These are phyloP conservation scores for Gonium pectorale DNA, from an alignment of 139 green algal genomes.

Conservation along the genomic window DNA sequence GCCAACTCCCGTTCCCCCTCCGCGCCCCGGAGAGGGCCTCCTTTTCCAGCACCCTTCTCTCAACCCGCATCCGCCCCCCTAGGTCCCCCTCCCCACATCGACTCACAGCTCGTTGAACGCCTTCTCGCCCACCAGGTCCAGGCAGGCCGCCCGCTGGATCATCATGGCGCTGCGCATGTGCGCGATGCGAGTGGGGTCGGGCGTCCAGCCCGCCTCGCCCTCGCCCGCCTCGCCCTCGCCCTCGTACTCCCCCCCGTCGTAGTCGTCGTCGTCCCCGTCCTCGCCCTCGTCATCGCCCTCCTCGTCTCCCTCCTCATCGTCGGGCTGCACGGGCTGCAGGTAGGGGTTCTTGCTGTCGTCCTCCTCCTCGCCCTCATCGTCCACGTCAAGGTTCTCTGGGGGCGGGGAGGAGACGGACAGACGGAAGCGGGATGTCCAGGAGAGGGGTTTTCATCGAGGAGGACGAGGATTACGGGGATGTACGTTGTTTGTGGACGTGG, in stretches of 20 bases:
- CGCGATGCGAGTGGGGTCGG: slow-evolving; percentile 49
- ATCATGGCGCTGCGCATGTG: slow-evolving; percentile 59
- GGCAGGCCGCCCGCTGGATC: slow-evolving; percentile 60
- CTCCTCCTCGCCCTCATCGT: slow-evolving; percentile 49
- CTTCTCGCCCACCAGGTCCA: slow-evolving; percentile 62
- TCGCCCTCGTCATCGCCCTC: slow-evolving; percentile 43
- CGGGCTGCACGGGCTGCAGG: slow-evolving; percentile 31
- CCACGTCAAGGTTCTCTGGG: slow-evolving; percentile 31
- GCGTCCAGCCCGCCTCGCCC: slow-evolving; percentile 24
- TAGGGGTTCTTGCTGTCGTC: slow-evolving; percentile 54
- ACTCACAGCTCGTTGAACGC: slow-evolving; percentile 66
- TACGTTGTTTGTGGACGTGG: too few relatives aligned
- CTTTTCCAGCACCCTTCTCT: too few relatives aligned
- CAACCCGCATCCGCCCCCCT: not conserved
- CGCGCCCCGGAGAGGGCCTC: too few relatives aligned
- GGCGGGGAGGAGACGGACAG: too few relatives aligned
- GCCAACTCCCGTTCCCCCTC: too few relatives aligned
- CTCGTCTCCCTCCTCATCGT: slow-evolving; percentile 40
- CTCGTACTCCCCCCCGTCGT: slow-evolving; percentile 14
- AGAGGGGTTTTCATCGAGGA: too few relatives aligned
- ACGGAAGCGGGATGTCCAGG: too few relatives aligned
- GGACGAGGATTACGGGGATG: too few relatives aligned
- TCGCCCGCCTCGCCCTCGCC: slow-evolving; percentile 2
- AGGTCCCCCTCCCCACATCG: not conserved
- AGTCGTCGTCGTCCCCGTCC: slow-evolving; percentile 42